Conservation (phyloP, 2,329 filamentous ascomycete species). For the Diplodia corticola region DNA sequence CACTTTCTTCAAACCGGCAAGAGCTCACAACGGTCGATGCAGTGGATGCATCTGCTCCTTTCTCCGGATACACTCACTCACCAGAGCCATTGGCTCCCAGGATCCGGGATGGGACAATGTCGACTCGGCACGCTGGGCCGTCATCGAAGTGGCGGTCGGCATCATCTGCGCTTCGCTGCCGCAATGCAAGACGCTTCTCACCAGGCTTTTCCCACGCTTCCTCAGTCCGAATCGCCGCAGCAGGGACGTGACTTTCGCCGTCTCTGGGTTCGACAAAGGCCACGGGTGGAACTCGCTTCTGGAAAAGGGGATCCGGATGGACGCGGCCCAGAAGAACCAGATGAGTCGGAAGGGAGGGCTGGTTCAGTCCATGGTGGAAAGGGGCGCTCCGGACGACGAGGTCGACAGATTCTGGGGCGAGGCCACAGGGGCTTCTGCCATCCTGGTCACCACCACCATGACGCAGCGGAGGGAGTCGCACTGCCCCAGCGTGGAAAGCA, state of each 20-base stretch:
- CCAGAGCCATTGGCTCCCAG: conserved; percentile 31
- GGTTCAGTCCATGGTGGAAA: background rate
- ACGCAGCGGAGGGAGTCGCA: conserved; percentile 2
- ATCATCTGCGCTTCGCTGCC: conserved; percentile 35
- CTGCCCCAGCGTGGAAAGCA: background rate
- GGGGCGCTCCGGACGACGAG: background rate
- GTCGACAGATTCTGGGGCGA: background rate
- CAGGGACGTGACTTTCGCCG: background rate
- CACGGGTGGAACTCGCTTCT: background rate
- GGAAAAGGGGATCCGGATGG: background rate
- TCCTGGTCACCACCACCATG: background rate
- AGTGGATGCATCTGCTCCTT: conserved; percentile 37
- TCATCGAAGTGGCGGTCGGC: conserved; percentile 34
- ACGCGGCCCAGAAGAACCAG: background rate
- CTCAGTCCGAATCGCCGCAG: background rate
- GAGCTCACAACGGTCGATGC: background rate
- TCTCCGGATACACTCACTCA: conserved; percentile 34
- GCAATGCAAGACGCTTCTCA: conserved; percentile 32
- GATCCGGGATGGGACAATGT: conserved; percentile 38
- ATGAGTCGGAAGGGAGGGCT: background rate
- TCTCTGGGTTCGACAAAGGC: background rate
- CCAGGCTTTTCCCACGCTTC: conserved; percentile 1
- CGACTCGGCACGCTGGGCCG: conserved; percentile 33
- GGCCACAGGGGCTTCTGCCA: background rate
- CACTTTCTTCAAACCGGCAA: background rate